A percentile compares a stretch with the other conserved stretches of the same genome.
phyloP scores from a whole-genome alignment of 805 yeast species.

The Zygoascus flipseniorum region DNA sequence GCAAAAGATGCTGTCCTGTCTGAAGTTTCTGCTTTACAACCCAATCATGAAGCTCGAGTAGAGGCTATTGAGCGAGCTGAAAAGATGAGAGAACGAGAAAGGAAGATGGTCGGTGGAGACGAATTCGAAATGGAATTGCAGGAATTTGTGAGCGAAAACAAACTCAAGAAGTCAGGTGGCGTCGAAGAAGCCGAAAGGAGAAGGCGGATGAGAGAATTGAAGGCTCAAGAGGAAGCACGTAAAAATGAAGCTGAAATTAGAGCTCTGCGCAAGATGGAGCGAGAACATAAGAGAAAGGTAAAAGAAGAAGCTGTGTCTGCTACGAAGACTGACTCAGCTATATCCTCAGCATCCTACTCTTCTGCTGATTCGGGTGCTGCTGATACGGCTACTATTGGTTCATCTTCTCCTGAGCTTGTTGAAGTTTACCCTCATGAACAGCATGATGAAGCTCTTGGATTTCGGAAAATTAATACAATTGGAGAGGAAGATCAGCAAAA shows the following conservation, averaged over 20 bases:
- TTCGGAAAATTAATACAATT: background rate
- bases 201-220: slow-evolving; percentile 59
- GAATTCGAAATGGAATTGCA: slow-evolving; percentile 82
- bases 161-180: slow-evolving; percentile 78
- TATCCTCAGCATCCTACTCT: background rate
- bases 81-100: slow-evolving; percentile 63
- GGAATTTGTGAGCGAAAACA: slow-evolving; percentile 71
- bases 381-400: background rate
- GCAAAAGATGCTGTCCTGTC: slow-evolving; percentile 59
- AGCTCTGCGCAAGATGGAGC: slow-evolving; percentile 10
- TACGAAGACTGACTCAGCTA: background rate
- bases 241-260: slow-evolving; percentile 23
- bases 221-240: slow-evolving; percentile 45
- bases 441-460: background rate
- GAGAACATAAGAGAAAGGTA: slow-evolving; percentile 12
- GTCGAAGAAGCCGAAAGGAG: slow-evolving; percentile 73
- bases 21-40: slow-evolving; percentile 71
- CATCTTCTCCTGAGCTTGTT: slow-evolving; percentile 1
- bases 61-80: slow-evolving; percentile 90
- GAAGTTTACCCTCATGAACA: background rate
- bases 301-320: slow-evolving; percentile 5
- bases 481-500: background rate
- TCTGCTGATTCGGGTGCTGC: background rate
- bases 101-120: slow-evolving; percentile 42
- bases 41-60: slow-evolving; percentile 75